phyloP scores from a whole-genome alignment of 345 rosid genomes.

The Bretschneidera sinensis region DNA sequence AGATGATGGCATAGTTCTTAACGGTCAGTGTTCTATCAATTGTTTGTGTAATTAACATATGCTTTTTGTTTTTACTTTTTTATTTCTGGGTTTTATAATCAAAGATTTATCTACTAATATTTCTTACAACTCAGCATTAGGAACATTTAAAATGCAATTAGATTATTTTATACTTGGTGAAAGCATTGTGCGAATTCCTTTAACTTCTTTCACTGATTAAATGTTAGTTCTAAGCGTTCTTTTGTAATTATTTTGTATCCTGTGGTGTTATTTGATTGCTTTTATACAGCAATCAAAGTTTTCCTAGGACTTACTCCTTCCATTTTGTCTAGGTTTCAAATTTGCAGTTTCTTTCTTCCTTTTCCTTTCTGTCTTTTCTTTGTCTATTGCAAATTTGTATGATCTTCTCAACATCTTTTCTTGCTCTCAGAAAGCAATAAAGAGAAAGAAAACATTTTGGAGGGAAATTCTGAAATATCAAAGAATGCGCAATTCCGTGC shows the following conservation, averaged over 20 bases:
- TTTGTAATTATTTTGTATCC: no score
- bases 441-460: conserved; percentile 35
- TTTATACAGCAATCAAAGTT: no score
- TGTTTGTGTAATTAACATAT: background rate
- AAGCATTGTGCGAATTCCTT: background rate
- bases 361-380: background rate
- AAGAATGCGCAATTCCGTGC: conserved; percentile 89
- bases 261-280: no score
- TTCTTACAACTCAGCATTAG: background rate
- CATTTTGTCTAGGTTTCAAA: background rate
- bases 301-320: no score
- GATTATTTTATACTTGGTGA: background rate
- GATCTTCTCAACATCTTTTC: conserved; percentile 3
- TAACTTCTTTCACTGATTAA: no score
- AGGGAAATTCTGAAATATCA: conserved; percentile 52
- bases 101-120: background rate
- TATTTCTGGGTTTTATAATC: no score
- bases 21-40: conserved; percentile 41
- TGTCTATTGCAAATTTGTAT: background rate
- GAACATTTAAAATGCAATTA: background rate
- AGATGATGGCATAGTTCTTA: conserved; percentile 45
- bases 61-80: background rate
- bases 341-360: background rate
- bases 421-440: conserved; percentile 34
- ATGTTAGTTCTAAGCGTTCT: background rate